phyloP scores from a whole-genome alignment of 2,329 filamentous ascomycete genomes.

The Didymella lethalis region DNA sequence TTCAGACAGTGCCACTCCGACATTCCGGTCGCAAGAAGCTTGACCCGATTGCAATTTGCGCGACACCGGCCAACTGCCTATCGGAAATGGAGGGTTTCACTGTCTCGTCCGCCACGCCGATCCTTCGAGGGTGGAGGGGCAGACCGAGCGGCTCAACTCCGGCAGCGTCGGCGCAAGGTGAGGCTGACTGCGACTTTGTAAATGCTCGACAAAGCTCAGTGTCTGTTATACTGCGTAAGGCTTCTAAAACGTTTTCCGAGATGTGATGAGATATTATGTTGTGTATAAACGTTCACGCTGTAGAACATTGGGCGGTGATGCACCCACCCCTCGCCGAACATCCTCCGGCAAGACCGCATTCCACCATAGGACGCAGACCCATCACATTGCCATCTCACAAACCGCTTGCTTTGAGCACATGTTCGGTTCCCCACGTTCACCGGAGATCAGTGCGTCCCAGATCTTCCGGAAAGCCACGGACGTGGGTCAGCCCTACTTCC shows the following conservation, averaged over 20 bases:
- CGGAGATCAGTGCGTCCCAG: conserved; percentile 12
- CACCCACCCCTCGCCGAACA: conserved; percentile 9
- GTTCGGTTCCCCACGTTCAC: conserved; percentile 21
- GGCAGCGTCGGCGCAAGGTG: background rate
- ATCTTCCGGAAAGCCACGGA: conserved; percentile 2
- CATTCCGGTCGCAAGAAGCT: conserved; percentile 1
- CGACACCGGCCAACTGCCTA: conserved; percentile 5
- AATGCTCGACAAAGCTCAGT: background rate
- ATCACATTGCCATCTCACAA: conserved; percentile 13
- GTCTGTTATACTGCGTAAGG: background rate
- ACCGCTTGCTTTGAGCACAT: conserved; percentile 7
- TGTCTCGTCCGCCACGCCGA: background rate
- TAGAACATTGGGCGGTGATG: conserved; percentile 11
- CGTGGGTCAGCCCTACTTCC: conserved; percentile 10
- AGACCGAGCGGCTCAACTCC: background rate
- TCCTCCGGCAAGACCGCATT: background rate
- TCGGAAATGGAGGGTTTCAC: background rate
- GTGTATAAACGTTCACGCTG: conserved; percentile 2
- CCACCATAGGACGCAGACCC: background rate
- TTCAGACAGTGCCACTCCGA: background rate
- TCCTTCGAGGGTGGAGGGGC: conserved; percentile 8
- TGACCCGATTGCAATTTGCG: conserved; percentile 7
- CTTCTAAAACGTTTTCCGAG: background rate
- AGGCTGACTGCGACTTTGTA: conserved; percentile 2
- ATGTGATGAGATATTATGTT: conserved; percentile 1